phyloP scores from a whole-genome alignment of 2,329 filamentous ascomycete species.

The Talaromyces verruculosus region DNA sequence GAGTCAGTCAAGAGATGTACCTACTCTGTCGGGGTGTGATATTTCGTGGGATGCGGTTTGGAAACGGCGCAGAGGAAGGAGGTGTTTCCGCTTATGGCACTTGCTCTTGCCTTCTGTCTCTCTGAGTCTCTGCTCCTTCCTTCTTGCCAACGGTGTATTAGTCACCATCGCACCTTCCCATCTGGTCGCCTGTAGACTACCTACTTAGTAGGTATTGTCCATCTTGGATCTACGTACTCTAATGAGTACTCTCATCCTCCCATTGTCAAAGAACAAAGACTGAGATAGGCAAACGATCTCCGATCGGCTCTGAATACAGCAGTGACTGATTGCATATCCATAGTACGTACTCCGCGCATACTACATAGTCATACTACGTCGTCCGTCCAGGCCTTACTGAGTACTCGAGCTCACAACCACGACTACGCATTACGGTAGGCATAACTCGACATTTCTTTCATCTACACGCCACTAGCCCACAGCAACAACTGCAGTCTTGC shows the following conservation, averaged over 20 bases:
- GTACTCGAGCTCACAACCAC: neutral
- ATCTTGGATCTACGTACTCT: neutral
- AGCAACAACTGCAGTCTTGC: neutral
- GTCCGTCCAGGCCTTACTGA: neutral
- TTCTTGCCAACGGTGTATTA: neutral
- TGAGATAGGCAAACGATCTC: neutral
- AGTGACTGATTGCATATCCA: neutral
- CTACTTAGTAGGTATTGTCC: neutral
- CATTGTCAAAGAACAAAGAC: neutral
- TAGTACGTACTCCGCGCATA: neutral
- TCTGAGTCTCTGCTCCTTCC: neutral
- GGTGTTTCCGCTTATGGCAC: neutral
- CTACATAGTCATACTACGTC: neutral
- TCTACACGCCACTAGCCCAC: neutral
- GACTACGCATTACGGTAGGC: neutral
- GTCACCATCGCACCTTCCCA: neutral
- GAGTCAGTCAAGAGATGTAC: too few species aligned
- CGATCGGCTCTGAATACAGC: neutral
- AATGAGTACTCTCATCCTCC: neutral
- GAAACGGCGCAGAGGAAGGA: neutral
- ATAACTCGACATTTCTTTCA: slow-evolving; percentile 8
- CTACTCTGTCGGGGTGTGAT: neutral
- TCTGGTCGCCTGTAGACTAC: neutral
- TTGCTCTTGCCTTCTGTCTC: neutral
- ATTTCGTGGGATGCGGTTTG: neutral